A percentile compares a stretch with the other conserved stretches of the same genome.
phyloP scores from a whole-genome alignment of 208 protist species.

The Tetramitus jugosus region DNA sequence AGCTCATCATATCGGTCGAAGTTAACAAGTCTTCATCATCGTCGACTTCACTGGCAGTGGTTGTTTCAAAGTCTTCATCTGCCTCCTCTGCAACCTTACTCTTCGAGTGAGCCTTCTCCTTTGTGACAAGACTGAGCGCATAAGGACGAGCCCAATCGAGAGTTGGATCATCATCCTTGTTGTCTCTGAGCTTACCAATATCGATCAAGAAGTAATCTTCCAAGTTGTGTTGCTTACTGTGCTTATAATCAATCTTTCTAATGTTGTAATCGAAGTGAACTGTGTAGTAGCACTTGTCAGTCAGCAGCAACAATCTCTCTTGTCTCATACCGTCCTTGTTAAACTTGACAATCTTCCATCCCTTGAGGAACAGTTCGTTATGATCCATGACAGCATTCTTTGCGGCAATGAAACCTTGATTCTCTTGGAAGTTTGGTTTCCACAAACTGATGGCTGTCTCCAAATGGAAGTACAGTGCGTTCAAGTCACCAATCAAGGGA shows the following conservation, averaged over 20 bases:
- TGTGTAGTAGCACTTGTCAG: neutral
- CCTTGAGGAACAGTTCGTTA: conserved; percentile 18
- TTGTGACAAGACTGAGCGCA: neutral
- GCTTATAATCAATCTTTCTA: conserved; percentile 21
- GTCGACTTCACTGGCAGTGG: neutral
- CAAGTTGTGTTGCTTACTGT: conserved; percentile 1
- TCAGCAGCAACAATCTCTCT: neutral
- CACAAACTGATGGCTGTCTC: neutral
- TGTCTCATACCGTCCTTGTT: conserved; percentile 5
- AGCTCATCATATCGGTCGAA: too few species aligned
- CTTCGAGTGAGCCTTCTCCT: neutral
- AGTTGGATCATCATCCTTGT: too few species aligned
- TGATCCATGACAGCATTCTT: neutral
- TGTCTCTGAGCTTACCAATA: too few species aligned
- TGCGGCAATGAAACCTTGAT: neutral
- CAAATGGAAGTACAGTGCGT: conserved; percentile 18
- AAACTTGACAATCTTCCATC: conserved; percentile 2
- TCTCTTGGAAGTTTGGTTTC: neutral
- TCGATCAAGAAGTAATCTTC: conserved; percentile 1
- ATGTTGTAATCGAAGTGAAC: conserved; percentile 13
- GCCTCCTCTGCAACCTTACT: neutral
- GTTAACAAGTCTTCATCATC: too few species aligned
- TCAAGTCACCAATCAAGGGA: neutral
- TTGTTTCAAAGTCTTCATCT: neutral
- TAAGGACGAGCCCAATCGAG: too few species aligned